Conservation (phyloP, 2,329 filamentous ascomycete genomes). For the Alternaria sp. region DNA sequence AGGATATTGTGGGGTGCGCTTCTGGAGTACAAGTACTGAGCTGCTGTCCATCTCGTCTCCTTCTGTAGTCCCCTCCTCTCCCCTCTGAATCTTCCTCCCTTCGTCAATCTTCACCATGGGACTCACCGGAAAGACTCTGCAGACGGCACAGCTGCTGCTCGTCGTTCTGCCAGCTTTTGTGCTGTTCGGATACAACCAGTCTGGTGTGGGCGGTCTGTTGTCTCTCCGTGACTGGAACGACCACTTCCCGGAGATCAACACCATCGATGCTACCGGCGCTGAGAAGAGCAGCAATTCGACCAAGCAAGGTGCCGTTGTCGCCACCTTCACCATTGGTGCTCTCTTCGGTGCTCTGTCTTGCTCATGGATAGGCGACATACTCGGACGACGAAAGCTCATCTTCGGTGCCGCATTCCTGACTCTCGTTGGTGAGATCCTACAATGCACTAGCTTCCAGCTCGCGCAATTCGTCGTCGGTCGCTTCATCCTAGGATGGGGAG, state of each 20-base stretch:
- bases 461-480: slow-evolving; percentile 56
- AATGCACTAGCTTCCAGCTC: slow-evolving; percentile 55
- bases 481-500: slow-evolving; percentile 53
- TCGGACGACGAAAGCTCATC: slow-evolving; percentile 56
- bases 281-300: slow-evolving; percentile 54
- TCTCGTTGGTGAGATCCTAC: slow-evolving; percentile 53
- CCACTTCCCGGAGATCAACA: slow-evolving; percentile 59
- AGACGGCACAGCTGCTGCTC: slow-evolving; percentile 44
- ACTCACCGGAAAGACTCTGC: slow-evolving; percentile 35
- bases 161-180: slow-evolving; percentile 54
- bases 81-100: slow-evolving; percentile 1
- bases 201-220: slow-evolving; percentile 58
- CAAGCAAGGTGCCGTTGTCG: slow-evolving; percentile 54
- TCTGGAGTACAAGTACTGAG: slow-evolving; percentile 25
- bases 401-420: slow-evolving; percentile 51
- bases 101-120: slow-evolving; percentile 15
- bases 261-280: slow-evolving; percentile 51
- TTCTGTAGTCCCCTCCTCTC: slow-evolving; percentile 12
- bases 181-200: slow-evolving; percentile 61
- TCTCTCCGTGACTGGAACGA: slow-evolving; percentile 50
- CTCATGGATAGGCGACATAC: slow-evolving; percentile 53
- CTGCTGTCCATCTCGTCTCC: slow-evolving; percentile 3
- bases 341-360: slow-evolving; percentile 56
- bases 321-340: slow-evolving; percentile 55
- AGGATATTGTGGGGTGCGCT: slow-evolving; percentile 28